A percentile compares a stretch with the other conserved stretches of the same genome.
Conservation (phyloP, 331 rosid species). For the Phaseolus coccineus region DNA sequence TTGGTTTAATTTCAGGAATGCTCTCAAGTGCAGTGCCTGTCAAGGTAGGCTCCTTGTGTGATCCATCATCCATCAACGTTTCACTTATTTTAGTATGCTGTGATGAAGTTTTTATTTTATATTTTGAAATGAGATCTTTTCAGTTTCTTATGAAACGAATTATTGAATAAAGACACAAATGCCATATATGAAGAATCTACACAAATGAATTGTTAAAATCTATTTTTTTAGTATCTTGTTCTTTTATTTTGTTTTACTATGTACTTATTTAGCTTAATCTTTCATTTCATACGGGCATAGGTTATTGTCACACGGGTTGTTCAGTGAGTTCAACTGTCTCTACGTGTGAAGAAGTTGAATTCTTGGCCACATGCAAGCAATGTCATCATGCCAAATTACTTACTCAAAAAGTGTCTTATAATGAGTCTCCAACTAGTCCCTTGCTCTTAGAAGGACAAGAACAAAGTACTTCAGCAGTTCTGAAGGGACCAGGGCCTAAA, state of each 20-base stretch:
- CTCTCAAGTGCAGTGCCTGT: conserved; percentile 75
- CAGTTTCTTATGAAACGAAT: conserved; percentile 29
- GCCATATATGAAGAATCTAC: not conserved
- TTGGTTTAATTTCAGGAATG: conserved; percentile 66
- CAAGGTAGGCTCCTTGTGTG: conserved; percentile 61
- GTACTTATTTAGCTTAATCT: conserved; percentile 6
- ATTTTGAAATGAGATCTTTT: not conserved
- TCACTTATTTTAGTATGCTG: conserved; percentile 23
- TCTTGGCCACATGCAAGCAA: conserved; percentile 66
- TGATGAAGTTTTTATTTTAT: conserved; percentile 4
- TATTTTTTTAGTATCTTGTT: too few species aligned
- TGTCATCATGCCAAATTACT: conserved; percentile 62
- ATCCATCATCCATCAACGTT: conserved; percentile 10
- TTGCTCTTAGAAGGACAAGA: conserved; percentile 64
- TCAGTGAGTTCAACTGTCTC: conserved; percentile 58
- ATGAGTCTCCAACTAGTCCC: conserved; percentile 79
- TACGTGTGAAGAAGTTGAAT: conserved; percentile 56
- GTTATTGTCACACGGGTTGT: conserved; percentile 77
- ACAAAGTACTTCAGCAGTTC: conserved; percentile 43
- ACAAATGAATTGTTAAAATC: too few species aligned
- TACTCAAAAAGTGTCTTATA: conserved; percentile 53
- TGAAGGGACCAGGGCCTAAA: conserved; percentile 56
- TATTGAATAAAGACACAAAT: not conserved
- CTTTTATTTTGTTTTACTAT: too few species aligned
- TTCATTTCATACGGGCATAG: conserved; percentile 54